A percentile compares a stretch with the other conserved stretches of the same genome.
Evolutionary conservation across 2,329 filamentous ascomycete genomes (phyloP).

Genomic region (Cladosporium sp.): DNA sequence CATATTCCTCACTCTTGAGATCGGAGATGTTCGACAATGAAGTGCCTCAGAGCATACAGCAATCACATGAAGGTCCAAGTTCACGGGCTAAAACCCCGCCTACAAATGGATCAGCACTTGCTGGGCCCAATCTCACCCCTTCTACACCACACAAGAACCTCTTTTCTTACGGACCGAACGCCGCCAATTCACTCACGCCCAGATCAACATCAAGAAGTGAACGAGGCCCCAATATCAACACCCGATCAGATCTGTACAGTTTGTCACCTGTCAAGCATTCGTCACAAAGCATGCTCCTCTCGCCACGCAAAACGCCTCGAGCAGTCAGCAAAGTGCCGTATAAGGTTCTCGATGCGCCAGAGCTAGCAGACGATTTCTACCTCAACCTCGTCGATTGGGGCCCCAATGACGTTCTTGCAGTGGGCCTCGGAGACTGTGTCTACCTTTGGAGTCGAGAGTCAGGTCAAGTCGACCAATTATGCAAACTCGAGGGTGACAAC

Average conservation of each 20-base stretch:
- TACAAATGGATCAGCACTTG: slow-evolving; percentile 58
- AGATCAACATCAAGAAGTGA: slow-evolving; percentile 58
- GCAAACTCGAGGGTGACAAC: slow-evolving; percentile 84
- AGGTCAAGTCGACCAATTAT: slow-evolving; percentile 87
- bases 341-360: slow-evolving; percentile 94
- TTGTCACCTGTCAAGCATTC: slow-evolving; percentile 88
- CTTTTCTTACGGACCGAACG: slow-evolving; percentile 75
- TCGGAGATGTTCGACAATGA: slow-evolving; percentile 89
- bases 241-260: slow-evolving; percentile 89
- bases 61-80: slow-evolving; percentile 54
- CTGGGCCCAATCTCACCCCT: slow-evolving; percentile 71
- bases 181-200: slow-evolving; percentile 81
- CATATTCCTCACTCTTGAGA: slow-evolving; percentile 80
- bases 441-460: slow-evolving; percentile 98
- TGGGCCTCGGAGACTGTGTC: slow-evolving; percentile 86
- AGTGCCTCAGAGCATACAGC: slow-evolving; percentile 72
- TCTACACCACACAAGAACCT: slow-evolving; percentile 97
- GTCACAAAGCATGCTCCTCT: slow-evolving; percentile 89
- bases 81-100: slow-evolving; percentile 68
- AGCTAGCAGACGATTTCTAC: slow-evolving; percentile 96
- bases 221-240: slow-evolving; percentile 82
- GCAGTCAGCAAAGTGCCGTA: slow-evolving; percentile 95
- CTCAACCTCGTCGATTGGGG: slow-evolving; percentile 98
- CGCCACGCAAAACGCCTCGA: slow-evolving; percentile 79
- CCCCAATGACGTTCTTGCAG: slow-evolving; percentile 86